phyloP scores from a whole-genome alignment of 768 basidiomycete species.

The Tricholoma sp. region DNA sequence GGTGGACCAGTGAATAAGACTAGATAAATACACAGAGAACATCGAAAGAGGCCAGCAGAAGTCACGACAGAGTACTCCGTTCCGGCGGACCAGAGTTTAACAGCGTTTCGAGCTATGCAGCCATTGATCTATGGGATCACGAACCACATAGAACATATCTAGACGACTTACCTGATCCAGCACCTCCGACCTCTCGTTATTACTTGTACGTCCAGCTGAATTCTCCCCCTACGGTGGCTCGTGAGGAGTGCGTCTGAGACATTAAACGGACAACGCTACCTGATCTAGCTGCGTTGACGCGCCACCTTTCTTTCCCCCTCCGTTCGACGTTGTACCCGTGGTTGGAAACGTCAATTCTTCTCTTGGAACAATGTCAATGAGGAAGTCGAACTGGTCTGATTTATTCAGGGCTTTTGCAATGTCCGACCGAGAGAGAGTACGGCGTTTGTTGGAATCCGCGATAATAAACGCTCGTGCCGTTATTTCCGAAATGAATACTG shows the following conservation, averaged over 20 bases:
- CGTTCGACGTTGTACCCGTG: slow-evolving; percentile 7
- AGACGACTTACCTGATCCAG: slow-evolving; percentile 17
- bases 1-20: slow-evolving; percentile 40
- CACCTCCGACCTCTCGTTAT: slow-evolving; percentile 11
- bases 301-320: slow-evolving; percentile 17
- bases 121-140: neutral
- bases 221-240: neutral
- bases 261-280: slow-evolving; percentile 6
- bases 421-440: slow-evolving; percentile 91
- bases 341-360: slow-evolving; percentile 53
- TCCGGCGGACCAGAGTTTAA: slow-evolving; percentile 16
- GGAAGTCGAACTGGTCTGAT: slow-evolving; percentile 95
- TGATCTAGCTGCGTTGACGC: slow-evolving; percentile 10
- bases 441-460: slow-evolving; percentile 91
- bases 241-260: neutral
- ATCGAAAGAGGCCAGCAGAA: slow-evolving; percentile 36
- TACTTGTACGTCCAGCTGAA: neutral
- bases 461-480: slow-evolving; percentile 94
- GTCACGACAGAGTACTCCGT: slow-evolving; percentile 11
- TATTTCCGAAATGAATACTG: slow-evolving; percentile 97
- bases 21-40: slow-evolving; percentile 44
- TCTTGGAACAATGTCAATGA: slow-evolving; percentile 92
- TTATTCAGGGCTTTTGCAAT: slow-evolving; percentile 90
- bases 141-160: neutral
- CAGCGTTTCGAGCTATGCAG: slow-evolving; percentile 16